These are phyloP conservation scores for Fusarium buharicum DNA, from an alignment of 2,329 filamentous ascomycete species.

Conservation along the genomic window DNA sequence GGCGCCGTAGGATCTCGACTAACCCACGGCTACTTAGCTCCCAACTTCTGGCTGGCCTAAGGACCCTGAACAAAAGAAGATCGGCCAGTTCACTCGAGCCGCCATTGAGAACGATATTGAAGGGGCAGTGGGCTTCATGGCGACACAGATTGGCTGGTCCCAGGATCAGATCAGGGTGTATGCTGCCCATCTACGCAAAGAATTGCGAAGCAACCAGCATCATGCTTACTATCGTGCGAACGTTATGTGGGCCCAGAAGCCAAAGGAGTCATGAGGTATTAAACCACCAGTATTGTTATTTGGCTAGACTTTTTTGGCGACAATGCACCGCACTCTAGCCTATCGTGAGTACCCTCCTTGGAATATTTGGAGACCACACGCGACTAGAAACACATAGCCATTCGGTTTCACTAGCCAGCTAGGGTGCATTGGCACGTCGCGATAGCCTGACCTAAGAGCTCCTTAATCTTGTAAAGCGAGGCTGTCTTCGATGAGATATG, in stretches of 20 bases:
- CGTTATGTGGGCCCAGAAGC: conserved; percentile 45
- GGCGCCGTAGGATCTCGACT: not conserved
- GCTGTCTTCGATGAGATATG: not conserved
- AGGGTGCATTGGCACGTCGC: conserved; percentile 7
- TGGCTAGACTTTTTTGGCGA: too few species aligned
- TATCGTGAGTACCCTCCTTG: too few species aligned
- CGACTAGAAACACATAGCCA: conserved; percentile 19
- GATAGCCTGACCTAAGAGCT: not conserved
- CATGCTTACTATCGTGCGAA: conserved; percentile 44
- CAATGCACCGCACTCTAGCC: too few species aligned
- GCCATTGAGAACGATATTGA: conserved; percentile 50
- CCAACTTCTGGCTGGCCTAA: conserved; percentile 57
- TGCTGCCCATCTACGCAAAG: conserved; percentile 47
- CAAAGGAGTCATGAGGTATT: not conserved
- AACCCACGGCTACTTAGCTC: conserved; percentile 35
- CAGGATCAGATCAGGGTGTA: conserved; percentile 47
- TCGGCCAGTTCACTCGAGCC: conserved; percentile 50
- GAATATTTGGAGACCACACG: conserved; percentile 18
- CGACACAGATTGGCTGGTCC: conserved; percentile 49
- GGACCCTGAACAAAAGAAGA: conserved; percentile 47
- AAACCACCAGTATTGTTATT: too few species aligned
- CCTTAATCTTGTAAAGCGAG: too few species aligned
- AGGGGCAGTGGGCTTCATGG: conserved; percentile 47
- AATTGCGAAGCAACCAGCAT: conserved; percentile 34
- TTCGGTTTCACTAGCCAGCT: conserved; percentile 23